Evolutionary conservation across 192 early-diverging fungal species (phyloP), one percentile per base, ranked within the genome.

Genomic region (Entomortierella lignicola): DNA sequence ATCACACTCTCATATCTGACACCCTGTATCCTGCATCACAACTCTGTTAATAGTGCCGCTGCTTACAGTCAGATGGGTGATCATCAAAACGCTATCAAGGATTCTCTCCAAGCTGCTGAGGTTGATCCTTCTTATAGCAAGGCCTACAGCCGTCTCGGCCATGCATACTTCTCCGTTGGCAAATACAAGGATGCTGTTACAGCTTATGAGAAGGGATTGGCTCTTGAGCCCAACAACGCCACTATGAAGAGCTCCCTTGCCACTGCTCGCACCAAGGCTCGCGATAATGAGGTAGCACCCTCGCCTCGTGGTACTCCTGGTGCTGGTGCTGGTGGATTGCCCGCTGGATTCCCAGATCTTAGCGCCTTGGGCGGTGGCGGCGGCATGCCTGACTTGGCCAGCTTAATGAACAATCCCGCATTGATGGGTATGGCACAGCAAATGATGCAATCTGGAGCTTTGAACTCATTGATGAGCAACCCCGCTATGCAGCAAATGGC

Each of bases 351-450:
- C 60, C 81, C 77, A 50, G 85, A 79, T 47, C 62, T 77, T 58
- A 82, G 83, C 54, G 69, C 79, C 5, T 85, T 88, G 27, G 87
- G 84, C 20, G 88, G 86, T 75, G 88, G 86, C 60, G 93, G 90
- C 17, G 90, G 92, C 31, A 92, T 92, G 47, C 85, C 94, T 83
- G 94, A 96, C 77, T 81, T 95, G 62, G 90, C 84, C 15, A 85
- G 92, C 53, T 85, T 98, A 85, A 85, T 97, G 91, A 94, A 80
- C 81, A 97, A 99, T 89, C 98, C 98, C 21, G 91, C 91, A 27
- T 85, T 99, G 63, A 98, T 98, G 96, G 86, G 84, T 74, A 98
- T 98, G 96, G 98, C 94, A 63, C 94, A 86, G 83, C 91, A 91
- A 80, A 94, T 99, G 90, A 92, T 95, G 92, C 87, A 90, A 42